Percentiles rank a stretch among this genome's conserved stretches.
These are phyloP conservation scores for Thalassiosira hispida DNA, from an alignment of 352 stramenopile species.

Conservation along the genomic window DNA sequence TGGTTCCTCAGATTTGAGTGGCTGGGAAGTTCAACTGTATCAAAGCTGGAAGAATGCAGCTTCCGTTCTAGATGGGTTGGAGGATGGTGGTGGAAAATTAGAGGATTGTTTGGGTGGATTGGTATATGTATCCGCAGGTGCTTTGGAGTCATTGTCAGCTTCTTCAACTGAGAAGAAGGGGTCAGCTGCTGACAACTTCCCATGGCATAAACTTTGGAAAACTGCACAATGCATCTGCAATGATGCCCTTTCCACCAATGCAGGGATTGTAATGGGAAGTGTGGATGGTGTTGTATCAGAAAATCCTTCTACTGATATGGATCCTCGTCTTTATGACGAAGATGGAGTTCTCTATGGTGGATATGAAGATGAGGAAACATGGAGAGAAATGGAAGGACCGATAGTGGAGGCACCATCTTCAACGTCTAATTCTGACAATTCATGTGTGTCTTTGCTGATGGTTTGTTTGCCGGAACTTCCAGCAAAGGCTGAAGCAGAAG, in stretches of 20 bases:
- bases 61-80: slow-evolving; percentile 73
- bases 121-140: slow-evolving; percentile 67
- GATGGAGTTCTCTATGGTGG: slow-evolving; percentile 66
- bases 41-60: slow-evolving; percentile 83
- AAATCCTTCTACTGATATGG: slow-evolving; percentile 12
- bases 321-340: slow-evolving; percentile 55
- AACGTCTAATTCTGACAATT: slow-evolving; percentile 5
- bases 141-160: slow-evolving; percentile 21
- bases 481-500: slow-evolving; percentile 70
- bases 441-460: slow-evolving; percentile 62
- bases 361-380: slow-evolving; percentile 84
- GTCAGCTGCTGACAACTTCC: background rate
- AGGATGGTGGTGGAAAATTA: slow-evolving; percentile 65
- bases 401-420: background rate
- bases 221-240: slow-evolving; percentile 42
- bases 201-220: slow-evolving; percentile 44
- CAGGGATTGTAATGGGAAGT: slow-evolving; percentile 47
- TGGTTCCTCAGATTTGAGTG: slow-evolving; percentile 12
- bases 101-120: slow-evolving; percentile 67
- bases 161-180: background rate
- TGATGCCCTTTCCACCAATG: slow-evolving; percentile 47
- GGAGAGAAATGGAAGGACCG: slow-evolving; percentile 61
- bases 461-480: slow-evolving; percentile 80
- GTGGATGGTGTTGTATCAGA: slow-evolving; percentile 45
- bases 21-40: slow-evolving; percentile 72